phyloP scores from a whole-genome alignment of 2,329 filamentous ascomycete genomes.

The Paramyrothecium sp. region DNA sequence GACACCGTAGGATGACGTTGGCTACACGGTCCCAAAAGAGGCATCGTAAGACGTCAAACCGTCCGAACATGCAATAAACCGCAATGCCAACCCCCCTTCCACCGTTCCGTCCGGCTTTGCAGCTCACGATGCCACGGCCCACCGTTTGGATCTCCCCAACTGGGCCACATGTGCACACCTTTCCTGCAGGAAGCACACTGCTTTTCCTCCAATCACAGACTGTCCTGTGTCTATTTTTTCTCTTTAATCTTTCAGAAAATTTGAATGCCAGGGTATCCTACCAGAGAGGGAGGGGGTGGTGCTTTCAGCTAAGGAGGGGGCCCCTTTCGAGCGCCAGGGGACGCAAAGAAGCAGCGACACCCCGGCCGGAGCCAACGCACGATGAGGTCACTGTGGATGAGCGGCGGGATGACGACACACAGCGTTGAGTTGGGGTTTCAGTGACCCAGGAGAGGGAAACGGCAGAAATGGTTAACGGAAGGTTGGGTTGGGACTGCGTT shows the following conservation, averaged over 20 bases:
- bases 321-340: no score
- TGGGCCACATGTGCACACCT: no score
- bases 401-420: conserved; percentile 21
- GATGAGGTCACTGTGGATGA: conserved; percentile 25
- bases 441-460: background rate
- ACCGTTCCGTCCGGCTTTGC: background rate
- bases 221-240: background rate
- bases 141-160: background rate
- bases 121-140: background rate
- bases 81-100: background rate
- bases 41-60: background rate
- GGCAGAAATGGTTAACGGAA: no score
- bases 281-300: no score
- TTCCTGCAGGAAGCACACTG: background rate
- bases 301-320: no score
- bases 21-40: background rate
- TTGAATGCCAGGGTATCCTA: no score
- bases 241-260: no score
- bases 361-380: no score
- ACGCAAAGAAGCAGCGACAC: no score
- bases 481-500: no score
- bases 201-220: no score
- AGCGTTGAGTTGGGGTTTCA: background rate
- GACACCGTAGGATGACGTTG: no score
- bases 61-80: background rate